Conservation (phyloP, 192 early-diverging fungal genomes). For the Mortierella alpina region DNA sequence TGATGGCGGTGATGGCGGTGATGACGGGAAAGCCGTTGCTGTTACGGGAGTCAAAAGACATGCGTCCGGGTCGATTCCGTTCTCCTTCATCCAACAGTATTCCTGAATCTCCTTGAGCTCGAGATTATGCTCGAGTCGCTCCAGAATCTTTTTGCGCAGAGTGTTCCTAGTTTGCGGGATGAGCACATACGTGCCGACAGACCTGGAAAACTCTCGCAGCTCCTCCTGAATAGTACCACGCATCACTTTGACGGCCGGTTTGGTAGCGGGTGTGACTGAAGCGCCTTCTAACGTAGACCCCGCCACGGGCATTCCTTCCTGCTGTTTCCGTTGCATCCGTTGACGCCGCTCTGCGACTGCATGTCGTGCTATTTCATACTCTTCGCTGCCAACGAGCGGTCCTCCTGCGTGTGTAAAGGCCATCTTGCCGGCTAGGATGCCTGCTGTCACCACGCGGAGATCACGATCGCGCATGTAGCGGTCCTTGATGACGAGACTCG, state of each 20-base stretch:
- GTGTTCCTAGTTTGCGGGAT: conserved; percentile 43
- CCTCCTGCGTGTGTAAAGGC: conserved; percentile 26
- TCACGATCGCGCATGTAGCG: conserved; percentile 44
- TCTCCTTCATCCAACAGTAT: conserved; percentile 39
- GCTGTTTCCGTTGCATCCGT: neutral
- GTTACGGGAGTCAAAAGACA: neutral
- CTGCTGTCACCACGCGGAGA: conserved; percentile 49
- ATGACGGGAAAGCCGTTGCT: neutral
- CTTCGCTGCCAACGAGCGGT: conserved; percentile 6
- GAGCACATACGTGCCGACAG: conserved; percentile 39
- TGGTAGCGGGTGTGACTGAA: neutral
- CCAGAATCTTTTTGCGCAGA: conserved; percentile 39
- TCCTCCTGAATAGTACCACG: conserved; percentile 29
- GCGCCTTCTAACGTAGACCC: neutral
- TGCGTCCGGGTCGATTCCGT: conserved; percentile 14
- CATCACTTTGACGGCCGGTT: conserved; percentile 3
- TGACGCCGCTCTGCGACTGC: conserved; percentile 8
- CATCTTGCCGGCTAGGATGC: conserved; percentile 49
- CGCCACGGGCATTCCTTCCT: neutral
- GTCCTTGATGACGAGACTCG: conserved; percentile 46
- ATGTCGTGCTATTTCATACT: conserved; percentile 7
- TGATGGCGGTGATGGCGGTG: neutral
- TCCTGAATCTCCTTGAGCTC: conserved; percentile 40
- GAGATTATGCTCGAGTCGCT: conserved; percentile 31
- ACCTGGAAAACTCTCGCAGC: conserved; percentile 30